phyloP scores from a whole-genome alignment of 202 grass and related monocot genomes.

The Eragrostis tef region DNA sequence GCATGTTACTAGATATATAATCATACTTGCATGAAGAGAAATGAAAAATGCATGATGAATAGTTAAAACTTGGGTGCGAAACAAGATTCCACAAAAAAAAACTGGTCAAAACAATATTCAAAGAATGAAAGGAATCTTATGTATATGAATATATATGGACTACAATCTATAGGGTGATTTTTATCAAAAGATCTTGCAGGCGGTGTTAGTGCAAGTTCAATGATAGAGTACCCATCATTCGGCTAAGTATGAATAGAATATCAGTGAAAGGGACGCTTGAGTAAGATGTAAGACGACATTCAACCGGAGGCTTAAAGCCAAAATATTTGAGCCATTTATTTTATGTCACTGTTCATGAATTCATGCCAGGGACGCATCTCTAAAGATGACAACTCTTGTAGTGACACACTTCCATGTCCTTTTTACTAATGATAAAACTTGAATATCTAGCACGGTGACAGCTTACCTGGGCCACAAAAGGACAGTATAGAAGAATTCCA shows the following conservation, averaged over 20 bases:
- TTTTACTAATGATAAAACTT: neutral
- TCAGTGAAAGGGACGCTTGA: constrained; percentile 30
- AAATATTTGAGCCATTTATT: constrained; percentile 11
- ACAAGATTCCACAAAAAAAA: constrained; percentile 12
- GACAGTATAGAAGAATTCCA: too few species aligned
- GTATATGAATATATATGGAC: constrained; percentile 27
- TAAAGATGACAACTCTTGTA: constrained; percentile 28
- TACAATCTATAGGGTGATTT: constrained; percentile 14
- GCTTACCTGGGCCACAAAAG: neutral
- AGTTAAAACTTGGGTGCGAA: neutral
- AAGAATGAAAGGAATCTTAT: constrained; percentile 10
- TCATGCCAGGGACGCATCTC: constrained; percentile 36
- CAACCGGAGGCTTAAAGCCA: neutral
- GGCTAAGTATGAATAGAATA: constrained; percentile 32
- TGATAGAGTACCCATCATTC: constrained; percentile 41
- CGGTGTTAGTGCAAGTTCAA: constrained; percentile 26
- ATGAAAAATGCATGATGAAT: neutral
- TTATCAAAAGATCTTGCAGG: constrained; percentile 25
- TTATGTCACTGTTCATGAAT: constrained; percentile 18
- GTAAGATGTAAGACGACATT: constrained; percentile 22
- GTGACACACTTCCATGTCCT: neutral
- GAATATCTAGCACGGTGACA: neutral
- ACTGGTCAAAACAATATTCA: neutral
- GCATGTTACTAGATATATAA: neutral
- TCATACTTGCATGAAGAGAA: neutral